Conservation (phyloP, 495 filamentous ascomycete species). For the Ramalina peruviana region DNA sequence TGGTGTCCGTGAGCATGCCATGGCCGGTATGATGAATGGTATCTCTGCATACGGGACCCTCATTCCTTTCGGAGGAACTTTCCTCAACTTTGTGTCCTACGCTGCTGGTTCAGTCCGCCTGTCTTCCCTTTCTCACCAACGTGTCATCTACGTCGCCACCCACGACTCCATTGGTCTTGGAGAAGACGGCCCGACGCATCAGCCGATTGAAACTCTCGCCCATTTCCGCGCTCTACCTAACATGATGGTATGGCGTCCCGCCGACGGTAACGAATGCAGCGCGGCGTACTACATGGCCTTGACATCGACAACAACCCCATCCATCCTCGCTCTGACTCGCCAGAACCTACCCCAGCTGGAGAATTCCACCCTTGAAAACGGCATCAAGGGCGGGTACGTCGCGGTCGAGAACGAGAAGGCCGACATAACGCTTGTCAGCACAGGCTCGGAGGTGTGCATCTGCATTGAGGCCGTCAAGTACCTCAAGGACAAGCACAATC, state of each 20-base stretch:
- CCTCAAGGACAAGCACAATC: constrained; percentile 76
- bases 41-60: constrained; percentile 89
- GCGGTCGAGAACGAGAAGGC: constrained; percentile 72
- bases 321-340: constrained; percentile 85
- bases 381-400: constrained; percentile 89
- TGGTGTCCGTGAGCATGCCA: constrained; percentile 93
- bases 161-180: constrained; percentile 99
- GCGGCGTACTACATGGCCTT: constrained; percentile 95
- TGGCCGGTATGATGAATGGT: constrained; percentile 98
- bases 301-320: constrained; percentile 79
- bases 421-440: constrained; percentile 80
- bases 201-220: constrained; percentile 97
- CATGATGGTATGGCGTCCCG: constrained; percentile 99
- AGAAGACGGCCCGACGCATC: constrained; percentile 97
- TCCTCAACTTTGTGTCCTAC: constrained; percentile 99
- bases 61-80: constrained; percentile 88
- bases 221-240: constrained; percentile 99
- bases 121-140: constrained; percentile 80
- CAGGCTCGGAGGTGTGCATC: constrained; percentile 90
- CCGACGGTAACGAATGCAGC: constrained; percentile 96
- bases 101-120: constrained; percentile 91
- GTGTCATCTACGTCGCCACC: constrained; percentile 90
- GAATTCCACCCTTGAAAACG: constrained; percentile 73
- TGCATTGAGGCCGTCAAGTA: constrained; percentile 82
- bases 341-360: constrained; percentile 98